Evolutionary conservation across 2,329 filamentous ascomycete species (phyloP).

Genomic region (Colletotrichum australisinense): DNA sequence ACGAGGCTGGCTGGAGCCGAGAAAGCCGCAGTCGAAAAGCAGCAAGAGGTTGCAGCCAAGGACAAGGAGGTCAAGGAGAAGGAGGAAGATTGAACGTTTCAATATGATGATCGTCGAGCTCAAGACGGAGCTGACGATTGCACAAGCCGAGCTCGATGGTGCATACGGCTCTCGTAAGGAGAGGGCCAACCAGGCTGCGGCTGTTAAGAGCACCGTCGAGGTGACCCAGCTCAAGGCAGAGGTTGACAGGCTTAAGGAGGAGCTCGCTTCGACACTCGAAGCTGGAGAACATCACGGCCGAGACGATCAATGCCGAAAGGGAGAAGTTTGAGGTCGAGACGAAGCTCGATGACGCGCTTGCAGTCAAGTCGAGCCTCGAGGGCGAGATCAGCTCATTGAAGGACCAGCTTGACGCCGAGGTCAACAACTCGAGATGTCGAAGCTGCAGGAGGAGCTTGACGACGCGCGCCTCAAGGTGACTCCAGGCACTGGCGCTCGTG

Average conservation of each 20-base stretch:
- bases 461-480: conserved; percentile 58
- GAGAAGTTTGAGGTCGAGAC: conserved; percentile 60
- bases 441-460: conserved; percentile 64
- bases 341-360: conserved; percentile 54
- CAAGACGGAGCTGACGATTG: conserved; percentile 71
- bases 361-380: conserved; percentile 50
- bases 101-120: conserved; percentile 66
- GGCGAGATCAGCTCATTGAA: conserved; percentile 49
- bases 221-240: conserved; percentile 58
- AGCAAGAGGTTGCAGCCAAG: conserved; percentile 53
- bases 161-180: conserved; percentile 70
- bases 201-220: conserved; percentile 61
- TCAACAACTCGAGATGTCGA: conserved; percentile 49
- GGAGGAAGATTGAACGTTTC: conserved; percentile 60
- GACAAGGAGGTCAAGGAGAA: conserved; percentile 56
- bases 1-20: conserved; percentile 47
- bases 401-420: conserved; percentile 54
- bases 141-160: conserved; percentile 71
- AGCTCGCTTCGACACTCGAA: conserved; percentile 63
- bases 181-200: conserved; percentile 68
- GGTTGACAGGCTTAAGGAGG: conserved; percentile 61
- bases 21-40: conserved; percentile 47
- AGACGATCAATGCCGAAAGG: conserved; percentile 61
- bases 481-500: conserved; percentile 45
- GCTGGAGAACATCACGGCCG: conserved; percentile 64